Evolutionary conservation across 371 early-diverging fungal species (phyloP).

Genomic region (Quaeritorhiza haematococci): DNA sequence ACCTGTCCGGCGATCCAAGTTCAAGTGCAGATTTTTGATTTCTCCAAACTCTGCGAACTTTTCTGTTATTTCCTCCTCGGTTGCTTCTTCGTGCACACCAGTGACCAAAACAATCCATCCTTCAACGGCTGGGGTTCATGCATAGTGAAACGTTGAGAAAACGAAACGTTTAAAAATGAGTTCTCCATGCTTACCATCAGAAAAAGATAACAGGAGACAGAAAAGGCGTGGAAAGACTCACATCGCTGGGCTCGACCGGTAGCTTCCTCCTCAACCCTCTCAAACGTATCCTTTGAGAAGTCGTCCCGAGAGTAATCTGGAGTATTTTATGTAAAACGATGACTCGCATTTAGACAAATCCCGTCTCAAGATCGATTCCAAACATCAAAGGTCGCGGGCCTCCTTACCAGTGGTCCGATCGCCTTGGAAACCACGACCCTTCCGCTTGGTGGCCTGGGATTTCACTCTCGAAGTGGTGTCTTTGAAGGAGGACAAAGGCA

Average conservation of each 20-base stretch:
- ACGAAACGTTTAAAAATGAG: neutral
- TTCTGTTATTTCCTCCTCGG: slow-evolving; percentile 87
- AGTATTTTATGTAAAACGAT: neutral
- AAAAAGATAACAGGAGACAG: neutral
- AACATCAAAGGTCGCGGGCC: neutral
- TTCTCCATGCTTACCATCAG: neutral
- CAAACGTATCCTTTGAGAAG: slow-evolving; percentile 20
- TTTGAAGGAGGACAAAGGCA: neutral
- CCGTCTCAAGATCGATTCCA: neutral
- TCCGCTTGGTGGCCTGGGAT: slow-evolving; percentile 27
- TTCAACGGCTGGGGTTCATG: slow-evolving; percentile 63
- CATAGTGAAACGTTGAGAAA: neutral
- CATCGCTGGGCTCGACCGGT: slow-evolving; percentile 56
- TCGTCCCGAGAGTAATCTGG: neutral
- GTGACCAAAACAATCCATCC: slow-evolving; percentile 93
- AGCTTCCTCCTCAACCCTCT: slow-evolving; percentile 31
- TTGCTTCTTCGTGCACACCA: slow-evolving; percentile 89
- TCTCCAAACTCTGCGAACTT: slow-evolving; percentile 84
- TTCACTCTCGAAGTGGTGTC: slow-evolving; percentile 24
- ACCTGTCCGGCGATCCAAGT: slow-evolving; percentile 90
- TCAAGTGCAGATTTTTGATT: slow-evolving; percentile 83
- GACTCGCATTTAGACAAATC: neutral
- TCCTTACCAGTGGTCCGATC: slow-evolving; percentile 17
- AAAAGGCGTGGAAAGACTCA: slow-evolving; percentile 25
- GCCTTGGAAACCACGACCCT: slow-evolving; percentile 42